Base-by-base conservation (phyloP, 208 protist species). In the Crithidia mellificae region DNA sequence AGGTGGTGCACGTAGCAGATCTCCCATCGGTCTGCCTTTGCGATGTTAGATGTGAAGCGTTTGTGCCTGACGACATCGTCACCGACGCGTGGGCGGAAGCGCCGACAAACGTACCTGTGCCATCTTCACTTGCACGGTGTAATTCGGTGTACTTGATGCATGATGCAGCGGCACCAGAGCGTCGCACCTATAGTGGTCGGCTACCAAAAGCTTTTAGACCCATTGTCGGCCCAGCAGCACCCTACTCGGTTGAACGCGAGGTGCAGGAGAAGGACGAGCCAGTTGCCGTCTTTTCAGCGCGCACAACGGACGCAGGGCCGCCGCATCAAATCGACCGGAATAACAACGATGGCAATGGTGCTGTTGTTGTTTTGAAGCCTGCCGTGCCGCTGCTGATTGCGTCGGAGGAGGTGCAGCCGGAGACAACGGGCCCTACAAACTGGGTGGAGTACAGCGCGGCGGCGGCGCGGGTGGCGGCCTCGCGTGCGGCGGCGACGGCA, bases 391-490 rank as follows among this genome's bases (percentile, higher is more conserved):
- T 39, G 34, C 8, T 58, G n/a, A 4, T 58, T 6, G 53, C 53
- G 7, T 41, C 53, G 19, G 53, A 27, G 20, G 53, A 58, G 34
- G 53, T 20, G 34, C 34, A 58, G 22, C 9, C n/a, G 34, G 7
- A 15, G 6, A 34, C 24, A 5, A 46, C 19, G 2, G 53, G 34
- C 0, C 53, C 53, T 5, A 44, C 5, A 14, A 44, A 44, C 53
- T 58, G 53, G 53, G 5, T n/a, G 2, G 53, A 27, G 6, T 29
- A 44, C 53, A 44, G 53, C 53, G 11, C 9, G 11, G 53, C 34
- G 34, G 53, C 53, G 15, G 53, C 53, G 3, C 30, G 34, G 2
- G 34, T n/a, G n/a, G 53, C 53, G 20, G 53, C 53, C n/a, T 46
- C 53, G n/a, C 9, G 20, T 9, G 53, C 53, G 6, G 34, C 53